Conservation (phyloP, 768 basidiomycete genomes). For the Udeniomyces megalosporus region DNA sequence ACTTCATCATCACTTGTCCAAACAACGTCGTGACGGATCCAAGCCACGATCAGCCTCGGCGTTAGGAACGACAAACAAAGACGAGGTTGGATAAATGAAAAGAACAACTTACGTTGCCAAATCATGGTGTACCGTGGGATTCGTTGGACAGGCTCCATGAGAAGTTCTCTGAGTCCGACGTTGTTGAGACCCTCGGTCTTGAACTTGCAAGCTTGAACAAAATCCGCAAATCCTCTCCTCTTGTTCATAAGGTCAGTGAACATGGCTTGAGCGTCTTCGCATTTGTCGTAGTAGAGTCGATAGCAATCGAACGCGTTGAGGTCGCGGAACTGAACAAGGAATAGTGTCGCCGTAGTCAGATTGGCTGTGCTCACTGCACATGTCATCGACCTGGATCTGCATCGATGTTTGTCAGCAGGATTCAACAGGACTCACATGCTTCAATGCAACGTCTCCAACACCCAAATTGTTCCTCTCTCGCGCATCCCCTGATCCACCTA, state of each 20-base stretch:
- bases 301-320: slow-evolving; percentile 76
- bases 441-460: slow-evolving; percentile 7
- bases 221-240: slow-evolving; percentile 64
- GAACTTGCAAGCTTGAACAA: slow-evolving; percentile 52
- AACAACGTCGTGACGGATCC: neutral
- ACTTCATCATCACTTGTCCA: slow-evolving; percentile 82
- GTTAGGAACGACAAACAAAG: neutral
- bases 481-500: too few relatives aligned
- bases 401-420: too few relatives aligned
- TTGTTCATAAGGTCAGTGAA: slow-evolving; percentile 68
- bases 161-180: slow-evolving; percentile 13
- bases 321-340: slow-evolving; percentile 46
- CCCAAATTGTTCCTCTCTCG: slow-evolving; percentile 37
- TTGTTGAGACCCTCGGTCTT: slow-evolving; percentile 13
- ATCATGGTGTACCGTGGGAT: slow-evolving; percentile 88
- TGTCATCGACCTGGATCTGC: too few relatives aligned
- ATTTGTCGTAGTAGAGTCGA: slow-evolving; percentile 74
- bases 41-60: neutral
- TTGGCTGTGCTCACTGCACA: too few relatives aligned
- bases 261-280: slow-evolving; percentile 78
- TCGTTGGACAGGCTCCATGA: slow-evolving; percentile 87
- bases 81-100: neutral
- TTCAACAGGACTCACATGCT: neutral
- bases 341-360: neutral
- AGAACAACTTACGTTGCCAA: slow-evolving; percentile 41